Base-by-base conservation (phyloP, 2,329 filamentous ascomycete genomes). In the Phialocephala sp. region DNA sequence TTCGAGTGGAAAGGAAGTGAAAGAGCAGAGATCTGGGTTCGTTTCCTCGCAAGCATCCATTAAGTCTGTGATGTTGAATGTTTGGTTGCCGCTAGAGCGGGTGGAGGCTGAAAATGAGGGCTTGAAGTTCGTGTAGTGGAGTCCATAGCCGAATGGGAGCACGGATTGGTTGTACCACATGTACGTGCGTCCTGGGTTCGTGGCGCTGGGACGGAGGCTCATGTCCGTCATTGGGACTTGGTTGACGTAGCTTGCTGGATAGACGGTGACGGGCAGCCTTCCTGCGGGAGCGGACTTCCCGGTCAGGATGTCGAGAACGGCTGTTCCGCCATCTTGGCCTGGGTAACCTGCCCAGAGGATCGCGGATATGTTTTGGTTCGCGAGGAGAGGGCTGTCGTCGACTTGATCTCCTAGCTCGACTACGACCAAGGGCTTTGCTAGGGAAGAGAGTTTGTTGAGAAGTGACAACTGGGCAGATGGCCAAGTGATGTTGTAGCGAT, bases 341-440 rank as follows among this genome's bases (percentile, higher is more conserved):
- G 87, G 86, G 63, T 86, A 88, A 0, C 85, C 84, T 0, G 79
- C 83, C 86, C 86, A 88, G 0, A 89, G 69, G 0, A 89, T 72
- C 0, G 83, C 80, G 35, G 78, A 80, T 64, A 88, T 79, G 62
- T 82, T 82, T 1, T 76, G 68, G 62, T 84, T 82, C 4, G 74
- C 75, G 6, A 83, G 73, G 4, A 88, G 72, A 2, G 83, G 78
- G 0, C 81, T 78, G 63, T 81, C 80, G 71, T 89, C 86, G 20
- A 88, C 68, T 70, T 83, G 80, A 14, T 78, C 79, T 15, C 79
- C 79, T 11, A 85, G 84, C 68, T 87, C 79, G 64, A 85, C 81
- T 0, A 85, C 75, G 0, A 88, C 78, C 1, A 87, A 72, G 0
- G 83, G 83, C 72, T 86, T 87, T 3, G 69, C 71, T 3, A 76